Evolutionary conservation across 2,329 filamentous ascomycete genomes (phyloP).

Genomic region (Fusarium subglutinans): DNA sequence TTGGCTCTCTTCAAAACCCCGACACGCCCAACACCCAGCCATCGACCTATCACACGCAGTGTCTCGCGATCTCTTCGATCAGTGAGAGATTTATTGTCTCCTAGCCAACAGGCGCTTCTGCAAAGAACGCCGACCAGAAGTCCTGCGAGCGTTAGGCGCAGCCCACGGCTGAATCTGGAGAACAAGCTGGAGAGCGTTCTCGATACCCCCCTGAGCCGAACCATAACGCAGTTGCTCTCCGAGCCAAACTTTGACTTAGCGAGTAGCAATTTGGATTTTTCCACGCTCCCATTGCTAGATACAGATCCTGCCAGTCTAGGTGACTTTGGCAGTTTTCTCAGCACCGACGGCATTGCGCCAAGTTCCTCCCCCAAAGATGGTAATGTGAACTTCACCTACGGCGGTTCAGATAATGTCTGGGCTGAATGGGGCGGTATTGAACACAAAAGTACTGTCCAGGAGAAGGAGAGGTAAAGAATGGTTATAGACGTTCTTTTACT

Average conservation of each 20-base stretch:
- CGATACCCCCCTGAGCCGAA: constrained; percentile 69
- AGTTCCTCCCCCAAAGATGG: constrained; percentile 57
- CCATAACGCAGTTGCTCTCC: constrained; percentile 71
- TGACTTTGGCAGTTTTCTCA: constrained; percentile 60
- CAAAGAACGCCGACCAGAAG: constrained; percentile 61
- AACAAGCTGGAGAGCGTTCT: constrained; percentile 50
- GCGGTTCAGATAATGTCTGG: constrained; percentile 42
- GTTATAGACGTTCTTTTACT: not conserved
- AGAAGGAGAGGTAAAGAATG: constrained; percentile 33
- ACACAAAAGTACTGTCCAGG: constrained; percentile 14
- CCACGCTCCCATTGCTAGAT: constrained; percentile 51
- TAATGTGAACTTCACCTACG: constrained; percentile 45
- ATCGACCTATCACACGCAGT: constrained; percentile 69
- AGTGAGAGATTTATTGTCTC: constrained; percentile 55
- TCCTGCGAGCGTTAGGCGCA: constrained; percentile 51
- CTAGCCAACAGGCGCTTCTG: constrained; percentile 52
- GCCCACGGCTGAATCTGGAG: constrained; percentile 54
- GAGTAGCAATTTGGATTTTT: constrained; percentile 56
- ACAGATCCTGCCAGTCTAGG: constrained; percentile 48
- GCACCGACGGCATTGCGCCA: constrained; percentile 57
- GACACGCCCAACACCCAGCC: constrained; percentile 67
- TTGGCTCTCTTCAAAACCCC: constrained; percentile 68
- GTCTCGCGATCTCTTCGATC: constrained; percentile 66
- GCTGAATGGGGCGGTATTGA: constrained; percentile 43
- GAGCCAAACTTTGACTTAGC: constrained; percentile 59